Percentiles rank a stretch among this genome's conserved stretches.
Evolutionary conservation across 2,329 filamentous ascomycete genomes (phyloP).

Genomic region (Aureobasidium sp.): DNA sequence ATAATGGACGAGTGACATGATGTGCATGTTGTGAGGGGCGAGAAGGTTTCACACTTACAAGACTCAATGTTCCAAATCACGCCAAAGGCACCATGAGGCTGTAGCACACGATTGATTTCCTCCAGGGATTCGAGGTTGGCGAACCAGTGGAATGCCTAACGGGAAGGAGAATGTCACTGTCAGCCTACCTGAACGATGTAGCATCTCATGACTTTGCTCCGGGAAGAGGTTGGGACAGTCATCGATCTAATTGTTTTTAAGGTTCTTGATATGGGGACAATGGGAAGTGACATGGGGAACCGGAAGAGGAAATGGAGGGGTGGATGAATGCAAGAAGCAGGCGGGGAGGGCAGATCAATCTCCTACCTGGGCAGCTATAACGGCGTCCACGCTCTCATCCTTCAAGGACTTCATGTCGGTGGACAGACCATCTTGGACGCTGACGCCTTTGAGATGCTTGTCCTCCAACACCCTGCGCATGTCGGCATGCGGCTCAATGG

Average conservation of each 20-base stretch:
- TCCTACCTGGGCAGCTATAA: conserved; percentile 59
- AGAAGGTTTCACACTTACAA: conserved; percentile 39
- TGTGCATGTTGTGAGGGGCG: background rate
- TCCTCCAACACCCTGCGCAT: conserved; percentile 54
- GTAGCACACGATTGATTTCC: conserved; percentile 59
- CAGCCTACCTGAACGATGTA: conserved; percentile 12
- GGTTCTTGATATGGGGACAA: background rate
- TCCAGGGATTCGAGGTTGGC: conserved; percentile 51
- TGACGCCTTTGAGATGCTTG: conserved; percentile 50
- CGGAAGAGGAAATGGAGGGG: background rate
- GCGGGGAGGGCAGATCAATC: background rate
- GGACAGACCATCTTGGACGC: conserved; percentile 50
- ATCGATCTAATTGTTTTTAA: background rate
- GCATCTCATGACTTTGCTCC: background rate
- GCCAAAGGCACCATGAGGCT: conserved; percentile 51
- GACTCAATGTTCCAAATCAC: conserved; percentile 69
- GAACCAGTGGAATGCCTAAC: conserved; percentile 49
- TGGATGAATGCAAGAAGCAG: background rate
- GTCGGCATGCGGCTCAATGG: conserved; percentile 55
- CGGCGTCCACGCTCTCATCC: conserved; percentile 53
- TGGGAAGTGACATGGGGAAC: background rate
- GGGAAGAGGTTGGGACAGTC: background rate
- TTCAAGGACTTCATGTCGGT: conserved; percentile 45
- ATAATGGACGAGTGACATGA: no score
- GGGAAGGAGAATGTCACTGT: conserved; percentile 5